Base-by-base conservation (phyloP, 1,284 basidiomycete species). In the Cryptococcus hybrid region DNA sequence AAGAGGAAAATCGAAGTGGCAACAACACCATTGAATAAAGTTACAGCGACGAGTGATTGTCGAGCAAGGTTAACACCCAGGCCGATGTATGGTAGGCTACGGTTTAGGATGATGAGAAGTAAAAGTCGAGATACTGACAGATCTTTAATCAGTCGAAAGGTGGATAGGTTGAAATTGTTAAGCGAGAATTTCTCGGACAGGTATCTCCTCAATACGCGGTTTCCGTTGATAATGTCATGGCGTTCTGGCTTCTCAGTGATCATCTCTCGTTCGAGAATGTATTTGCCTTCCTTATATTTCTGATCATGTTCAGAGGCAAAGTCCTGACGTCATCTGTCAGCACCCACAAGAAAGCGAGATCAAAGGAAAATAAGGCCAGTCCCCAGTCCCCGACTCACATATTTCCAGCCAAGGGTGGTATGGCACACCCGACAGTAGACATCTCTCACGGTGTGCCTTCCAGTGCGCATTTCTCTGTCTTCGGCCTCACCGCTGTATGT, bases 261-360 rank as follows among this genome's bases (percentile, higher is more conserved):
- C 69, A 93, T 82, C 71, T 90, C 90, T 71, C 90, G 88, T 79
- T 99, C 95, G 58, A 99, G 88, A 75, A 99, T 98, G 77, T 86
- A 97, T 81, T 94, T 94, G 75, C 92, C 92, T 81, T 99, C 95
- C 77, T 99, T 99, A 84, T 99, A 99, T 78, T 90, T 92, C 82
- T 99, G 94, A 11, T 85, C 83, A 7, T 82, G 72, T 71, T 96
- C 92, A 74, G 88, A 97, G 5, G 95, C 95, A 56, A 85, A 85
- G 76, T 96, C 94, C 94, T 96, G 70, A 11, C 3, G 8, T 36
- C 34, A 8, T 54, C 43, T 24, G 24, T 24, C 24, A 24, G 24
- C 24, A 24, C 24, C 24, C 24, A 24, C 24, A 24, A 24, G 24
- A 24, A 24, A 24, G 24, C 24, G 24, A 24, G 24, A 24, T 24